Percentiles rank a stretch among this genome's conserved stretches.
Evolutionary conservation across 139 green algal species (phyloP).

Genomic region (Chlamydomonas urium): DNA sequence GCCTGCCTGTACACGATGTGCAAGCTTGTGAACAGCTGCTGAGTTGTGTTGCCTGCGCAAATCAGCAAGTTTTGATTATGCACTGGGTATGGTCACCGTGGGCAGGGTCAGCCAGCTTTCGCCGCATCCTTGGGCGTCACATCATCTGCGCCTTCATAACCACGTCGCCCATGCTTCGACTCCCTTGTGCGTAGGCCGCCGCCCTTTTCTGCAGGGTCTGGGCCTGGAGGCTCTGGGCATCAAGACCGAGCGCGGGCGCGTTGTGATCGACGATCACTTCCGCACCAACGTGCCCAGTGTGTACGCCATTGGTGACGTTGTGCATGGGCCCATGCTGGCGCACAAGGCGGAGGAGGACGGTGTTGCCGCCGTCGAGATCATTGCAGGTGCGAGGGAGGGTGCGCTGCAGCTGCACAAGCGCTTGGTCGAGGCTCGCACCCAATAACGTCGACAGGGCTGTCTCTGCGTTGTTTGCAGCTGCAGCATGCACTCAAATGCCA

Average conservation of each 20-base stretch:
- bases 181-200: conserved; percentile 50
- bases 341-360: conserved; percentile 99
- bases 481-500: neutral
- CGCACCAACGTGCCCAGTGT: conserved; percentile 51
- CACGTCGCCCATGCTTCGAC: neutral
- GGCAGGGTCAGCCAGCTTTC: neutral
- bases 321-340: conserved; percentile 95
- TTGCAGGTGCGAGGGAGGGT: too few relatives aligned
- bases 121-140: neutral
- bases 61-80: too few relatives aligned
- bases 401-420: neutral
- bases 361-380: conserved; percentile 90
- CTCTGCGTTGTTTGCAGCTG: neutral
- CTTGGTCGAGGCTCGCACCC: neutral
- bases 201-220: conserved; percentile 69
- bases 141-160: neutral
- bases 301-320: conserved; percentile 92
- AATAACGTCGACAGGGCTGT: neutral
- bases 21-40: too few relatives aligned
- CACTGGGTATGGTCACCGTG: neutral
- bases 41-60: too few relatives aligned
- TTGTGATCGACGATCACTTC: conserved; percentile 82
- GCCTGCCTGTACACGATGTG: too few relatives aligned
- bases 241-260: conserved; percentile 65
- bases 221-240: conserved; percentile 87